These are phyloP conservation scores for Telfairia occidentalis DNA, from an alignment of 331 rosid genomes.

Conservation along the genomic window DNA sequence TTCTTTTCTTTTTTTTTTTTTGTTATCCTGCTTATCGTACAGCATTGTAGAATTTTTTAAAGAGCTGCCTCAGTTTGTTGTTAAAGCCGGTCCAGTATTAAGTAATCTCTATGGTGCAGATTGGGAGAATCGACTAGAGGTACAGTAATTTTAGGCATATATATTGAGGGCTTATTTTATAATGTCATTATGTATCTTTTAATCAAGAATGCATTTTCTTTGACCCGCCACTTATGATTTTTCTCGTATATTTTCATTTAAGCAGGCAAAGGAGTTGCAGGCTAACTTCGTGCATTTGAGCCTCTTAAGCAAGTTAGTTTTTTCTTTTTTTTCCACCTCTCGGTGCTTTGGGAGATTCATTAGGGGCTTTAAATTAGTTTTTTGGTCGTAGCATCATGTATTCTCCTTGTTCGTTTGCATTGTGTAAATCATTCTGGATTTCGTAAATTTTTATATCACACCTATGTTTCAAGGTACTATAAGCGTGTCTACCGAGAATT, in stretches of 20 bases:
- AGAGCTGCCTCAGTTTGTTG: constrained; percentile 90
- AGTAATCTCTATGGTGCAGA: constrained; percentile 57
- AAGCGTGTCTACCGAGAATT: constrained; percentile 67
- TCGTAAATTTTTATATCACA: background rate
- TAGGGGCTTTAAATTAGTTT: background rate
- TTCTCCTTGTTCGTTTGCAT: background rate
- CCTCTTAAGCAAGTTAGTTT: constrained; percentile 74
- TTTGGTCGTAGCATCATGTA: background rate
- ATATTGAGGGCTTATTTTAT: background rate
- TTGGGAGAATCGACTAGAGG: constrained; percentile 93
- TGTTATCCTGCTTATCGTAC: constrained; percentile 9
- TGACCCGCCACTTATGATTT: background rate
- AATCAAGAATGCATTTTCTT: background rate
- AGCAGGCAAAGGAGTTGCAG: constrained; percentile 77
- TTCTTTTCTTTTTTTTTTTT: background rate
- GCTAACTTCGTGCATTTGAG: constrained; percentile 64
- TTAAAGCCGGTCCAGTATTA: constrained; percentile 65
- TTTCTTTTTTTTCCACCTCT: too few relatives aligned
- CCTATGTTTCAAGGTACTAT: constrained; percentile 46
- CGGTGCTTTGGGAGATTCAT: background rate
- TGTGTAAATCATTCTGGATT: background rate
- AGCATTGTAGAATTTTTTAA: constrained; percentile 74
- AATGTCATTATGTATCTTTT: background rate
- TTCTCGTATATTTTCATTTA: constrained; percentile 1
- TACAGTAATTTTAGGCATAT: constrained; percentile 16